phyloP scores from a whole-genome alignment of 768 basidiomycete species.

The Auriculariales sp. region DNA sequence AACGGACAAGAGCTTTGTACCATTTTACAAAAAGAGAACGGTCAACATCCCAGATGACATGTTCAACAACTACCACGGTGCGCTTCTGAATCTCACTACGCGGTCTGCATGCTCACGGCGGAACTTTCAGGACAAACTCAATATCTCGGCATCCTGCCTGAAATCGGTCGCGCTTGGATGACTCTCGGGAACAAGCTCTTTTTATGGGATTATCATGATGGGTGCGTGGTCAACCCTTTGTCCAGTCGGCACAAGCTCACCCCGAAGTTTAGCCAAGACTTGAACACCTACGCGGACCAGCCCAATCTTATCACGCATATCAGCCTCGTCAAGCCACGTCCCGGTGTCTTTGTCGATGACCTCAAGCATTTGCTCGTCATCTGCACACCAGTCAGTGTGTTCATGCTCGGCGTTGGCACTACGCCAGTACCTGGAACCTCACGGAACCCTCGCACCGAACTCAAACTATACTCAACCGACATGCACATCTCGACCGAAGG shows the following conservation, averaged over 20 bases:
- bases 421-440: constrained; percentile 23
- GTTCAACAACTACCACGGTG: constrained; percentile 68
- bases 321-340: constrained; percentile 73
- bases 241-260: background rate
- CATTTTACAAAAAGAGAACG: constrained; percentile 65
- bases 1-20: constrained; percentile 66
- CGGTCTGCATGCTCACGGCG: constrained; percentile 1
- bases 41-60: constrained; percentile 65
- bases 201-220: constrained; percentile 91
- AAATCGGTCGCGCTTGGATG: constrained; percentile 92
- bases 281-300: constrained; percentile 84
- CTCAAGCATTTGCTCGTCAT: constrained; percentile 81
- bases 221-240: constrained; percentile 34
- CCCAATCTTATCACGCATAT: constrained; percentile 82
- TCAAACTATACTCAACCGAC: constrained; percentile 85
- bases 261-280: constrained; percentile 49
- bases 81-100: constrained; percentile 6
- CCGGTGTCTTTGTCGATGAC: constrained; percentile 81
- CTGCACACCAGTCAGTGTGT: constrained; percentile 70
- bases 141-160: constrained; percentile 71
- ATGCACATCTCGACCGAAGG: constrained; percentile 57
- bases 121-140: constrained; percentile 1
- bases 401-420: constrained; percentile 61
- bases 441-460: constrained; percentile 40
- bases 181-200: constrained; percentile 88